These are phyloP conservation scores for Pythium myriotylum DNA, from an alignment of 352 stramenopile species.

Conservation along the genomic window DNA sequence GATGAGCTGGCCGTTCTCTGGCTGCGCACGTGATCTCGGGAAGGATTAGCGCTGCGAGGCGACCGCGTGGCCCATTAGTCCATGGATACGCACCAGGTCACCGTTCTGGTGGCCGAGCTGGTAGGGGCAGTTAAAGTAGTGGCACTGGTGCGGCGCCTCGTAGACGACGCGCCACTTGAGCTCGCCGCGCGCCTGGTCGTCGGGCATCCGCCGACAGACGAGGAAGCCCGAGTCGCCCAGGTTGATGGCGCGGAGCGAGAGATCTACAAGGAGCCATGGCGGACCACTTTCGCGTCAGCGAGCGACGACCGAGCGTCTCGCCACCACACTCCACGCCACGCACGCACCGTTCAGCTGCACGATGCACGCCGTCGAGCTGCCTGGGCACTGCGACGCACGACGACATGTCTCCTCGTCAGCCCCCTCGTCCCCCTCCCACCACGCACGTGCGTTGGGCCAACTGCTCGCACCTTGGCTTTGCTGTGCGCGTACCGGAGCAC, in stretches of 20 bases:
- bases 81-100: slow-evolving; percentile 69
- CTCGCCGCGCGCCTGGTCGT: slow-evolving; percentile 37
- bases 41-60: too few relatives aligned
- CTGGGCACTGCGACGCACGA: slow-evolving; percentile 43
- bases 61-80: background rate
- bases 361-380: slow-evolving; percentile 85
- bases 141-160: slow-evolving; percentile 90
- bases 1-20: slow-evolving; percentile 88
- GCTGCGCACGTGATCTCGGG: slow-evolving; percentile 42
- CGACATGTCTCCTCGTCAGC: background rate
- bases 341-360: slow-evolving; percentile 72
- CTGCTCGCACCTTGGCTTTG: slow-evolving; percentile 64
- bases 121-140: slow-evolving; percentile 98
- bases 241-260: slow-evolving; percentile 85
- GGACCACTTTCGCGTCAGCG: too few relatives aligned
- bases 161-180: slow-evolving; percentile 81
- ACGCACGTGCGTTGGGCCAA: too few relatives aligned
- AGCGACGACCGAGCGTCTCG: background rate
- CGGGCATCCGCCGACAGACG: slow-evolving; percentile 70
- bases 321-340: background rate
- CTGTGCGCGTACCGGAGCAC: slow-evolving; percentile 71
- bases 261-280: too few relatives aligned
- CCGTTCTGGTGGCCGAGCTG: slow-evolving; percentile 91
- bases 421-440: too few relatives aligned
- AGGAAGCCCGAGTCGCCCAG: slow-evolving; percentile 95